phyloP scores from a whole-genome alignment of 2,329 filamentous ascomycete species.

The Pseudogymnoascus sp. region DNA sequence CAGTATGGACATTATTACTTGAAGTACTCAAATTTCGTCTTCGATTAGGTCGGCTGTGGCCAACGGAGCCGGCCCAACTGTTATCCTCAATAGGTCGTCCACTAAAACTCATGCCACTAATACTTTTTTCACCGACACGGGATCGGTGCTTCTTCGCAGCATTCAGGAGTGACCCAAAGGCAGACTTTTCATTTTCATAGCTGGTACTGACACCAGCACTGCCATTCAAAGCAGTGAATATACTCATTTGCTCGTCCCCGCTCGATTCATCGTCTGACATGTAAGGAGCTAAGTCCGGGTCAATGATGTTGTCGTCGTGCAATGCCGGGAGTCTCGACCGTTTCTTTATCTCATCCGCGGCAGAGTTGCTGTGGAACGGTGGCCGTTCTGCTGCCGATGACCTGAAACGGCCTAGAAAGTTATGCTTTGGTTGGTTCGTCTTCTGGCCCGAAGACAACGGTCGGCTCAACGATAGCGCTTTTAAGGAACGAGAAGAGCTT shows the following conservation, averaged over 20 bases:
- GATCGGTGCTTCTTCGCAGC: slow-evolving; percentile 66
- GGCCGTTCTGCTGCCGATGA: slow-evolving; percentile 67
- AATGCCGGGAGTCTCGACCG: slow-evolving; percentile 76
- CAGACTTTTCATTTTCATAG: slow-evolving; percentile 63
- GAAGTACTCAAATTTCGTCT: slow-evolving; percentile 78
- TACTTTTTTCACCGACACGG: slow-evolving; percentile 65
- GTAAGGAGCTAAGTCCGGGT: slow-evolving; percentile 88
- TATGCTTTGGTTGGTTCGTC: slow-evolving; percentile 80
- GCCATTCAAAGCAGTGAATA: slow-evolving; percentile 68
- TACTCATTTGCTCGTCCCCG: slow-evolving; percentile 82
- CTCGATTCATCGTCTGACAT: slow-evolving; percentile 93
- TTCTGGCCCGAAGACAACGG: slow-evolving; percentile 74
- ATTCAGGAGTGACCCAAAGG: slow-evolving; percentile 62
- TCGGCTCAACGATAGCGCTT: slow-evolving; percentile 58
- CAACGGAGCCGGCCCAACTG: slow-evolving; percentile 45
- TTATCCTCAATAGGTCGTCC: slow-evolving; percentile 58
- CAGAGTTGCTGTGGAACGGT: slow-evolving; percentile 71
- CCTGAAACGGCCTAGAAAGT: slow-evolving; percentile 69
- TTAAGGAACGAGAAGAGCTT: slow-evolving; percentile 84
- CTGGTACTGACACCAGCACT: slow-evolving; percentile 55
- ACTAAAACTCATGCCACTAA: slow-evolving; percentile 60
- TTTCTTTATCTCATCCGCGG: slow-evolving; percentile 55
- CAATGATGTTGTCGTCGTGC: slow-evolving; percentile 96
- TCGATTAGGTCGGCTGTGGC: slow-evolving; percentile 53
- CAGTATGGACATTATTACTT: slow-evolving; percentile 58